Conservation (phyloP, 306 rosid species). For the Canavalia gladiata region DNA sequence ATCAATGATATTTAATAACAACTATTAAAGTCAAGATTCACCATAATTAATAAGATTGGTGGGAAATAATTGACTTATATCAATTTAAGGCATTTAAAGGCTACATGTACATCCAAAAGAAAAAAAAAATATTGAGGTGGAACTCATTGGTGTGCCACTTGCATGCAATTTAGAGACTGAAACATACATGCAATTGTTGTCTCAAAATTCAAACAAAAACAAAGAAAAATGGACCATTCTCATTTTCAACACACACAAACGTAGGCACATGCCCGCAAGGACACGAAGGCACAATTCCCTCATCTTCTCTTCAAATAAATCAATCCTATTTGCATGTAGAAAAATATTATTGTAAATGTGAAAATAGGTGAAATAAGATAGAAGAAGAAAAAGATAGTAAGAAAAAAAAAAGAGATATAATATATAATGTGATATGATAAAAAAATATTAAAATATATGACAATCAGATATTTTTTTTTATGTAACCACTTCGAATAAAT, state of each 20-base stretch:
- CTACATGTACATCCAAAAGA: too few relatives aligned
- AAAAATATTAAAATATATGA: too few relatives aligned
- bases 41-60: too few relatives aligned
- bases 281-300: constrained; percentile 24
- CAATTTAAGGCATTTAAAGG: too few relatives aligned
- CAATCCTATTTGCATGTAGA: constrained; percentile 21
- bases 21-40: too few relatives aligned
- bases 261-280: constrained; percentile 34
- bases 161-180: constrained; percentile 18
- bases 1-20: too few relatives aligned
- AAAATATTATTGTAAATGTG: not conserved
- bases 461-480: too few relatives aligned
- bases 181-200: not conserved
- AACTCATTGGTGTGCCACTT: not conserved
- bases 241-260: constrained; percentile 22
- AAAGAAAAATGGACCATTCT: constrained; percentile 22
- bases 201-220: not conserved
- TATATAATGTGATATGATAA: too few relatives aligned
- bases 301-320: constrained; percentile 33
- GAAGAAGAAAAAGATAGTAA: too few relatives aligned
- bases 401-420: too few relatives aligned
- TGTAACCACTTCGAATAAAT: constrained; percentile 53
- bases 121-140: not conserved
- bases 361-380: too few relatives aligned
- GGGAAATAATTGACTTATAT: too few relatives aligned